A percentile compares a stretch with the other conserved stretches of the same genome.
phyloP scores from a whole-genome alignment of 768 basidiomycete genomes.

The Butyriboletus loyo region DNA sequence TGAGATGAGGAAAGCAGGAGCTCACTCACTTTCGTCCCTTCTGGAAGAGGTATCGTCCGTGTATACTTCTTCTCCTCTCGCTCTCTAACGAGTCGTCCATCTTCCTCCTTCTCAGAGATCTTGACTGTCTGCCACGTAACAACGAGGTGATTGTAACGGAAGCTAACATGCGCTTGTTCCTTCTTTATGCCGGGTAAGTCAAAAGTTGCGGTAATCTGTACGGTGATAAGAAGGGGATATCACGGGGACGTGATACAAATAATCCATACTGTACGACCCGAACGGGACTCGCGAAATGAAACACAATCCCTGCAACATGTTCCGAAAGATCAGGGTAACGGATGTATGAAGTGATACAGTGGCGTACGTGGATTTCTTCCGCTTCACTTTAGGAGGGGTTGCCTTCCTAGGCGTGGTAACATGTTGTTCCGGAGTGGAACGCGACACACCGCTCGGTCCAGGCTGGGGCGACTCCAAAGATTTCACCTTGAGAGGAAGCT shows the following conservation, averaged over 20 bases:
- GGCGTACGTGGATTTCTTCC: conserved; percentile 63
- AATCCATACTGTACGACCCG: conserved; percentile 51
- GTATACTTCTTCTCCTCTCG: conserved; percentile 60
- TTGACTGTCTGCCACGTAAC: conserved; percentile 65
- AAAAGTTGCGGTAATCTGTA: conserved; percentile 62
- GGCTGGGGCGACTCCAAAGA: conserved; percentile 48
- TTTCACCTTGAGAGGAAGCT: conserved; percentile 66
- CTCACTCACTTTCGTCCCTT: conserved; percentile 61
- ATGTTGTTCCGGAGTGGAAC: conserved; percentile 24
- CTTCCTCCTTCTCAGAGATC: conserved; percentile 59
- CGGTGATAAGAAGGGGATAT: conserved; percentile 23
- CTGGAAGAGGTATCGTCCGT: conserved; percentile 67
- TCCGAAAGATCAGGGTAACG: conserved; percentile 14
- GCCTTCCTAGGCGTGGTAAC: conserved; percentile 23
- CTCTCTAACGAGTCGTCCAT: conserved; percentile 59
- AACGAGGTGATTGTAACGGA: conserved; percentile 56
- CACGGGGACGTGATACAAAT: conserved; percentile 11
- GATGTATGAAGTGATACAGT: conserved; percentile 5
- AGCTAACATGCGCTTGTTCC: conserved; percentile 74
- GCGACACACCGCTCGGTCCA: conserved; percentile 20
- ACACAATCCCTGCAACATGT: conserved; percentile 42
- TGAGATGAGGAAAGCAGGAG: neutral
- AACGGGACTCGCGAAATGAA: conserved; percentile 66
- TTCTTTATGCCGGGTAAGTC: conserved; percentile 68
- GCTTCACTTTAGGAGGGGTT: conserved; percentile 45